Evolutionary conservation across 805 yeast genomes (phyloP).

Genomic region (Hagleromyces aurorensis): DNA sequence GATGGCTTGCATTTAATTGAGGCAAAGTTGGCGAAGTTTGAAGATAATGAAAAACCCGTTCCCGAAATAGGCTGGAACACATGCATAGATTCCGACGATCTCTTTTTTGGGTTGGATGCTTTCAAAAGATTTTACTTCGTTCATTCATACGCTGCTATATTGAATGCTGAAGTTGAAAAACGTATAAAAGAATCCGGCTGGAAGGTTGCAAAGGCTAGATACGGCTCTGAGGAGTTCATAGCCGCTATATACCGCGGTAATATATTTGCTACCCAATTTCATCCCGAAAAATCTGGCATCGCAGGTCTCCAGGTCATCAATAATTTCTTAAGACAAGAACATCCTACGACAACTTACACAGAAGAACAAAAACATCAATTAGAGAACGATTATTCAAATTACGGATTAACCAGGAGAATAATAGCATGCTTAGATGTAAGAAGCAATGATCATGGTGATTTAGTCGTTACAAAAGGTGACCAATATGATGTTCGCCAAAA

Average conservation of each 20-base stretch:
- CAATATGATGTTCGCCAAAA: conserved; percentile 95
- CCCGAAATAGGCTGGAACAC: conserved; percentile 98
- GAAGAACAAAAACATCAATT: conserved; percentile 13
- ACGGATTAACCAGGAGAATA: conserved; percentile 79
- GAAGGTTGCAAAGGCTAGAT: conserved; percentile 64
- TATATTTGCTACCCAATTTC: conserved; percentile 93
- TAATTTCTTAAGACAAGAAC: conserved; percentile 49
- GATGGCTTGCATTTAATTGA: conserved; percentile 55
- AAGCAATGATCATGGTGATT: conserved; percentile 86
- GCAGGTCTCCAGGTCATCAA: conserved; percentile 78
- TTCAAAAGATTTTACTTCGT: conserved; percentile 81
- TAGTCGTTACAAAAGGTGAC: conserved; percentile 97
- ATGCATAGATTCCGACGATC: conserved; percentile 19
- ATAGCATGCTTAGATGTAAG: conserved; percentile 98
- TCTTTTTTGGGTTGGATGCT: conserved; percentile 58
- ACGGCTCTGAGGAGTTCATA: conserved; percentile 72
- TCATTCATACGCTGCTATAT: conserved; percentile 81
- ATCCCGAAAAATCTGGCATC: conserved; percentile 95
- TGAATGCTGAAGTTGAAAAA: conserved; percentile 33
- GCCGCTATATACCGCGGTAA: conserved; percentile 76
- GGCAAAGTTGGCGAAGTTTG: conserved; percentile 52
- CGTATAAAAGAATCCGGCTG: conserved; percentile 41
- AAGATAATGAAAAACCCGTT: conserved; percentile 61
- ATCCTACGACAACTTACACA: conserved; percentile 18
- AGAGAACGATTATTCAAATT: conserved; percentile 35